These are phyloP conservation scores for Ceratocystis papillata DNA, from an alignment of 2,329 filamentous ascomycete genomes.

Conservation along the genomic window DNA sequence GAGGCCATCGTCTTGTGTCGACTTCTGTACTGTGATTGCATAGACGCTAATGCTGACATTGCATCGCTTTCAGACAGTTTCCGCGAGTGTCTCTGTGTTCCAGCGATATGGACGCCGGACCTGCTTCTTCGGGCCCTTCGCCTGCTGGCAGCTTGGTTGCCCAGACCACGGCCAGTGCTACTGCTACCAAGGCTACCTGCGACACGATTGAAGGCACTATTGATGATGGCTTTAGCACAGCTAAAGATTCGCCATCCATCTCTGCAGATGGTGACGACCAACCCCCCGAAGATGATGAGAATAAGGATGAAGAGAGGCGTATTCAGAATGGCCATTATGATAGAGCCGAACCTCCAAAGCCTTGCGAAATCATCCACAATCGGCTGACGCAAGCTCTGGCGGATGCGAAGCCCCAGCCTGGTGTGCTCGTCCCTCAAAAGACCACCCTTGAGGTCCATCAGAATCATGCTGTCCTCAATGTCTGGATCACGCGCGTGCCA, in stretches of 20 bases:
- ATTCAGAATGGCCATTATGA: slow-evolving; percentile 24
- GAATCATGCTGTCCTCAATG: slow-evolving; percentile 48
- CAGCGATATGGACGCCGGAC: slow-evolving; percentile 20
- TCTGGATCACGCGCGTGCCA: slow-evolving; percentile 62
- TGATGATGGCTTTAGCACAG: slow-evolving; percentile 16
- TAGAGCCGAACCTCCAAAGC: slow-evolving; percentile 24
- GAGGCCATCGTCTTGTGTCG: background rate
- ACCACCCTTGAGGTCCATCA: slow-evolving; percentile 53
- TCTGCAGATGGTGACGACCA: slow-evolving; percentile 20
- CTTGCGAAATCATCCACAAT: slow-evolving; percentile 30
- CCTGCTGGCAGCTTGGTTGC: slow-evolving; percentile 1
- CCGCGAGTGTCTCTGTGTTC: slow-evolving; percentile 15
- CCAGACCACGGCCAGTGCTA: background rate
- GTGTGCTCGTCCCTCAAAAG: slow-evolving; percentile 51
- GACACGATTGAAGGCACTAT: background rate
- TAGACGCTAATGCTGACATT: slow-evolving; percentile 16
- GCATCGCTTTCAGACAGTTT: background rate
- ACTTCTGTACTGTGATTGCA: slow-evolving; percentile 11
- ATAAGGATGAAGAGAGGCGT: slow-evolving; percentile 22
- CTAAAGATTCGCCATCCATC: slow-evolving; percentile 6
- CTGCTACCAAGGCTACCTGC: background rate
- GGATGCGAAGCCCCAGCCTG: slow-evolving; percentile 33
- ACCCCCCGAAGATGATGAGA: slow-evolving; percentile 21
- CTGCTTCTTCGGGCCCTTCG: slow-evolving; percentile 7
- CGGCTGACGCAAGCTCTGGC: slow-evolving; percentile 34